phyloP scores from a whole-genome alignment of 768 basidiomycete genomes.

The Basidioascus undulatus region DNA sequence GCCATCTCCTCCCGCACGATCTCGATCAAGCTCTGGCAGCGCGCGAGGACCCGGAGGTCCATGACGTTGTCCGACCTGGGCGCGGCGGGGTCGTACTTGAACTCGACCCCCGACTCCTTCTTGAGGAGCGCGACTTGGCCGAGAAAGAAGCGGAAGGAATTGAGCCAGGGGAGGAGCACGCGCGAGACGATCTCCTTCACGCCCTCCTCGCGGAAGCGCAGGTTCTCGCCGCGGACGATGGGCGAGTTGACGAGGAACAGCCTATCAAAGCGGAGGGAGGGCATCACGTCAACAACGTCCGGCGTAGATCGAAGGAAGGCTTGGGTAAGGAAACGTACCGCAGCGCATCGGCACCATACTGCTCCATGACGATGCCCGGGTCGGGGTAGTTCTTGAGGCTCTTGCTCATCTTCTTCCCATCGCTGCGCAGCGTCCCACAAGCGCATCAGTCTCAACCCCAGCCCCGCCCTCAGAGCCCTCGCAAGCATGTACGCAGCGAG shows the following conservation, averaged over 20 bases:
- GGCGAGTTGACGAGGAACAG: slow-evolving; percentile 99
- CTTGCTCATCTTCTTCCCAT: slow-evolving; percentile 99
- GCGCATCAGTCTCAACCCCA: background rate
- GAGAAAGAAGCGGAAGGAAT: slow-evolving; percentile 96
- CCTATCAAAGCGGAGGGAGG: slow-evolving; percentile 20
- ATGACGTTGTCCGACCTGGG: slow-evolving; percentile 73
- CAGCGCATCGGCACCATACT: slow-evolving; percentile 86
- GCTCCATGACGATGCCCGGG: slow-evolving; percentile 66
- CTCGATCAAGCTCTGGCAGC: slow-evolving; percentile 89
- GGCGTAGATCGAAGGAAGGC: background rate
- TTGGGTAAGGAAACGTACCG: slow-evolving; percentile 25
- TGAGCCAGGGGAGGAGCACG: slow-evolving; percentile 94
- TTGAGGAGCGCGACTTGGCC: slow-evolving; percentile 74
- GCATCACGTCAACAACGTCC: background rate
- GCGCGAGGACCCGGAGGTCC: slow-evolving; percentile 94
- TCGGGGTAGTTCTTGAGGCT: slow-evolving; percentile 92
- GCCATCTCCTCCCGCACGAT: slow-evolving; percentile 87
- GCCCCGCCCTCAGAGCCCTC: too few species aligned
- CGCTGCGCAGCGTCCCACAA: slow-evolving; percentile 32
- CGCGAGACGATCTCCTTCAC: slow-evolving; percentile 88
- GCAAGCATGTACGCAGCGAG: slow-evolving; percentile 61
- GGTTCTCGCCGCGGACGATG: slow-evolving; percentile 88
- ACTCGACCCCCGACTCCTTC: slow-evolving; percentile 49
- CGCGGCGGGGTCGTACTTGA: slow-evolving; percentile 69
- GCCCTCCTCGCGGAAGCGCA: slow-evolving; percentile 93